Conservation (phyloP, 2,329 filamentous ascomycete species). For the Microdochium bolleyi region DNA sequence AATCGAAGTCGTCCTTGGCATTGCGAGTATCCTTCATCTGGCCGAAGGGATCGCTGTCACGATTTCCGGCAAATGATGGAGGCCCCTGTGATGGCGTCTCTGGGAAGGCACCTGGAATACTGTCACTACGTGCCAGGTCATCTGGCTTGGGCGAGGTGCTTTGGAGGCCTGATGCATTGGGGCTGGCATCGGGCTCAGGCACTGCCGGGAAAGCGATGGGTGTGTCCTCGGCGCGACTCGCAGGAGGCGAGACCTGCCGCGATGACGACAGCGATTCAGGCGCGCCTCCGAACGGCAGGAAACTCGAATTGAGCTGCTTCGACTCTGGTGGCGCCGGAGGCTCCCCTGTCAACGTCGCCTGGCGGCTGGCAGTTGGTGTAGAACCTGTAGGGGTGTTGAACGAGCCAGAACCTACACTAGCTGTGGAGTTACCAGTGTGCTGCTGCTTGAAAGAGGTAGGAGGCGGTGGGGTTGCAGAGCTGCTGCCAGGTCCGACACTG, state of each 20-base stretch:
- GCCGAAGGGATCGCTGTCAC: slow-evolving; percentile 41
- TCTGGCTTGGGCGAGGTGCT: slow-evolving; percentile 22
- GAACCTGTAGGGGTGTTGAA: slow-evolving; percentile 48
- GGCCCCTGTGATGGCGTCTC: slow-evolving; percentile 26
- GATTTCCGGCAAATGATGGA: slow-evolving; percentile 16
- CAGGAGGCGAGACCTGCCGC: slow-evolving; percentile 67
- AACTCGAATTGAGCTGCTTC: slow-evolving; percentile 69
- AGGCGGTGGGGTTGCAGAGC: slow-evolving; percentile 33
- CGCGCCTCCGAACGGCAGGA: slow-evolving; percentile 61
- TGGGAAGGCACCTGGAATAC: slow-evolving; percentile 45
- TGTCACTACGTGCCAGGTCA: slow-evolving; percentile 14
- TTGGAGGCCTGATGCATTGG: slow-evolving; percentile 25
- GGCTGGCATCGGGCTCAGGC: slow-evolving; percentile 17
- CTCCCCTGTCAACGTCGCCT: slow-evolving; percentile 48
- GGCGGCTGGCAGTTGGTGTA: slow-evolving; percentile 57
- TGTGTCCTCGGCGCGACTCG: slow-evolving; percentile 46
- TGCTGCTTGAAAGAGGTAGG: slow-evolving; percentile 55
- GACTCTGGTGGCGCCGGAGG: slow-evolving; percentile 62
- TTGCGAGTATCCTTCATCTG: slow-evolving; percentile 43
- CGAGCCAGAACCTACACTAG: slow-evolving; percentile 34
- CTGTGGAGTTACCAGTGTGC: slow-evolving; percentile 47
- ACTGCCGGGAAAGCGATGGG: slow-evolving; percentile 11
- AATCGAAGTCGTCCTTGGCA: slow-evolving; percentile 76
- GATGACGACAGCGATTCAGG: slow-evolving; percentile 69
- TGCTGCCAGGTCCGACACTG: slow-evolving; percentile 42